Evolutionary conservation across 257 asterid genomes (phyloP).

Genomic region (Salvia miltiorrhiza): DNA sequence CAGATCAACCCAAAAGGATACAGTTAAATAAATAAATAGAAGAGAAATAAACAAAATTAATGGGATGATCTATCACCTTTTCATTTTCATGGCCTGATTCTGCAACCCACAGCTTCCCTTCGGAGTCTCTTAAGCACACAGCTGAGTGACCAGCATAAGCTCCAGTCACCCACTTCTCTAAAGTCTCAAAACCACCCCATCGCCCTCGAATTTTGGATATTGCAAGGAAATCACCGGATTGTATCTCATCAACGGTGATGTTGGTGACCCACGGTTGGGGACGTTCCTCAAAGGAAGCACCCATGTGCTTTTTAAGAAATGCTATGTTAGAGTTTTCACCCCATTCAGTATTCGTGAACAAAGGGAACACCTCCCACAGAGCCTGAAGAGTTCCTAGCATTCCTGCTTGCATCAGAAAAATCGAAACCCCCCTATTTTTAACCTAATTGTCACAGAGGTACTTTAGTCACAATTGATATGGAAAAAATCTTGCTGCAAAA

Average conservation of each 20-base stretch:
- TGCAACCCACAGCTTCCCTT: slow-evolving; percentile 86
- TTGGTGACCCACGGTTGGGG: slow-evolving; percentile 86
- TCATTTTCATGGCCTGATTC: slow-evolving; percentile 88
- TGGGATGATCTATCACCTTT: slow-evolving; percentile 40
- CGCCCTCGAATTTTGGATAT: slow-evolving; percentile 81
- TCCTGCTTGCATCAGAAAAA: slow-evolving; percentile 87
- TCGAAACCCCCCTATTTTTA: slow-evolving; percentile 62
- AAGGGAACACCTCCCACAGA: slow-evolving; percentile 81
- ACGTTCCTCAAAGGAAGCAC: slow-evolving; percentile 67
- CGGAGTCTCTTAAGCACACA: slow-evolving; percentile 75
- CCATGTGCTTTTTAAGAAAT: slow-evolving; percentile 84
- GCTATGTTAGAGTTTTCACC: slow-evolving; percentile 74
- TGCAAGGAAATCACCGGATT: slow-evolving; percentile 83
- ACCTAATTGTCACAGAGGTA: slow-evolving; percentile 43
- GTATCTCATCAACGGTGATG: slow-evolving; percentile 55
- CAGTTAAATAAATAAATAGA: too few species aligned
- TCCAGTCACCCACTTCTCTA: slow-evolving; percentile 90
- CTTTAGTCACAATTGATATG: background rate
- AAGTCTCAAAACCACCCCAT: slow-evolving; percentile 92
- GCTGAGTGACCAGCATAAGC: slow-evolving; percentile 88
- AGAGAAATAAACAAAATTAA: too few species aligned
- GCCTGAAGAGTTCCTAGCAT: slow-evolving; percentile 75
- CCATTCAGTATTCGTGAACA: slow-evolving; percentile 73
- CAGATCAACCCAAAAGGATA: background rate
- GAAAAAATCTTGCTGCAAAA: background rate